These are phyloP conservation scores for Pseudogymnoascus sp. DNA, from an alignment of 2,329 filamentous ascomycete species.

Conservation along the genomic window DNA sequence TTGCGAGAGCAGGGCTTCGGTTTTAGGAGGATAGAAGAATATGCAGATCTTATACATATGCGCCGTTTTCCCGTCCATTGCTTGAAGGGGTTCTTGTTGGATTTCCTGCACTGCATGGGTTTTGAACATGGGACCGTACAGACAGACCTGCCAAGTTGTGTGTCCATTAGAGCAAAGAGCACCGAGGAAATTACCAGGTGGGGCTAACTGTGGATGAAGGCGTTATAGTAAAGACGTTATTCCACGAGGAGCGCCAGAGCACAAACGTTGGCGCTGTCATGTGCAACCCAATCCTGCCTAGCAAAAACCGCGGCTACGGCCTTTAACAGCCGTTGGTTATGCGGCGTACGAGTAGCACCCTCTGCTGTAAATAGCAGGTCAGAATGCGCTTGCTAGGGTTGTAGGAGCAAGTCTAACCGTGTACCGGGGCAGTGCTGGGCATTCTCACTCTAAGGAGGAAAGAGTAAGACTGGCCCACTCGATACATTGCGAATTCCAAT, in stretches of 20 bases:
- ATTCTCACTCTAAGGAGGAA: background rate
- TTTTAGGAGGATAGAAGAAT: background rate
- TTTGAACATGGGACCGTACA: background rate
- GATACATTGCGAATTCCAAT: background rate
- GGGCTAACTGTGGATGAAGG: background rate
- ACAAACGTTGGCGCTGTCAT: background rate
- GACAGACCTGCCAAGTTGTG: background rate
- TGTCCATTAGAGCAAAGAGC: background rate
- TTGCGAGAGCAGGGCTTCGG: slow-evolving; percentile 1
- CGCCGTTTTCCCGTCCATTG: background rate
- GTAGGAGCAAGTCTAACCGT: background rate
- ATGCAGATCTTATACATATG: slow-evolving; percentile 1
- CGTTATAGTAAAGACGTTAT: background rate
- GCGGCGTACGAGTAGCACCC: background rate
- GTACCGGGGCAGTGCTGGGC: background rate
- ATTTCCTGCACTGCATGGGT: background rate
- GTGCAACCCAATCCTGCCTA: background rate
- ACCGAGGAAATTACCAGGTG: background rate
- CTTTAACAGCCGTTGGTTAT: background rate
- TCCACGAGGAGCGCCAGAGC: background rate
- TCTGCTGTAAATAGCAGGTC: background rate
- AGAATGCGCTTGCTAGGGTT: background rate
- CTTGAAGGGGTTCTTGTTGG: background rate
- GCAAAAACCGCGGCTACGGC: background rate
- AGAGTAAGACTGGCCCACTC: background rate